Base-by-base conservation (phyloP, 75 land plant genomes). In the Isoetes taiwanensis region DNA sequence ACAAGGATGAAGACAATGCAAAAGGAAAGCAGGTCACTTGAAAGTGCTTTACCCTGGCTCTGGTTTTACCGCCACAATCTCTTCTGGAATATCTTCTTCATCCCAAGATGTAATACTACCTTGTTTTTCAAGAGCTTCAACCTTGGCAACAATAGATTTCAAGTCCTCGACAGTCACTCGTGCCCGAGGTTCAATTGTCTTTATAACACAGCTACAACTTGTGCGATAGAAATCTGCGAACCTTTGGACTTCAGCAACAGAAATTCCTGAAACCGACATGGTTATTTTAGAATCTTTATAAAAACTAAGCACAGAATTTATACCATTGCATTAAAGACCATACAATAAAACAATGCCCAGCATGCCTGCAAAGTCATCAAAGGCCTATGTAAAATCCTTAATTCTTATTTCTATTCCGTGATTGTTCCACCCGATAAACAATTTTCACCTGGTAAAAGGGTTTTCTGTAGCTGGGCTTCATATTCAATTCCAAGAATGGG, bases 401-500 rank as follows among this genome's bases (percentile, higher is more conserved):
- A n/a, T n/a, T n/a, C n/a, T n/a, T n/a, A n/a, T n/a, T n/a, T n/a
- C n/a, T n/a, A n/a, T n/a, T n/a, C n/a, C n/a, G n/a, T n/a, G 35
- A 1, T 21, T 48, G 4, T 11, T 2, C 4, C 59, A 58, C 6
- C 19, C 19, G 8, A 9, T 58, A 16, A 53, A 30, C 66, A 32
- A 17, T 35, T 24, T 83, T 80, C 52, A 88, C 98, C 62, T 66
- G 98, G 98, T 63, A 93, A 62, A 60, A 93, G 57, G 37, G 98
- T 78, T 62, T 88, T 88, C 33, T 93, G 98, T 23, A 93, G 75
- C 17, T 75, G 85, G 56, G 98, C 96, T 75, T 93, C 95, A 67
- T 84, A 88, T 34, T 87, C 98, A 54, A 93, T 77, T 20, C 98
- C 98, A 53, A 88, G 71, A 23, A 93, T 83, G 50, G 96, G 98